Evolutionary conservation across 176 grass and related monocot species (phyloP).

Genomic region (Tillandsia fasciculata): DNA sequence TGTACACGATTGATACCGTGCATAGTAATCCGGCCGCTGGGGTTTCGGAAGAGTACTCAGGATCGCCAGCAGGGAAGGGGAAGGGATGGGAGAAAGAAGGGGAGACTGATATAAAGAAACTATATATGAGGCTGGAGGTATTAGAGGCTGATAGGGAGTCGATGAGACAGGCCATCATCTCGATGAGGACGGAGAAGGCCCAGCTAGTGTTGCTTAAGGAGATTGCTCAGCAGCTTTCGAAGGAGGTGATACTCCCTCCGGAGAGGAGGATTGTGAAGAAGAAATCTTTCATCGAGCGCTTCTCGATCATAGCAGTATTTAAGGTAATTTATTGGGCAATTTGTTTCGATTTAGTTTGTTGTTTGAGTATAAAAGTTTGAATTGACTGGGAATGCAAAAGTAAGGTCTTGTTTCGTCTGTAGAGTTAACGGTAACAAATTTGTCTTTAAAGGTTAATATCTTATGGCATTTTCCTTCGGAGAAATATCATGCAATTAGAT

Average conservation of each 20-base stretch:
- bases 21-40: conserved; percentile 26
- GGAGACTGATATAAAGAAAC: conserved; percentile 75
- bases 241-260: conserved; percentile 21
- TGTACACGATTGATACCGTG: conserved; percentile 79
- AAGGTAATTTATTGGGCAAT: conserved; percentile 29
- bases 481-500: too few relatives aligned
- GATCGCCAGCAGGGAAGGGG: conserved; percentile 27
- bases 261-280: conserved; percentile 15
- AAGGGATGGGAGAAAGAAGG: conserved; percentile 22
- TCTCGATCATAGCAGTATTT: conserved; percentile 1
- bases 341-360: background rate
- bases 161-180: conserved; percentile 75
- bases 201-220: conserved; percentile 77
- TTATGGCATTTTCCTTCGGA: background rate
- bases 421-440: too few relatives aligned
- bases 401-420: too few relatives aligned
- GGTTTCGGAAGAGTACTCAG: background rate
- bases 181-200: conserved; percentile 82
- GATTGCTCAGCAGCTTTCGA: conserved; percentile 83
- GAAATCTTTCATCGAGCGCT: conserved; percentile 8
- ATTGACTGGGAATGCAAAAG: too few relatives aligned
- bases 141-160: conserved; percentile 90
- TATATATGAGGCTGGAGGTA: conserved; percentile 70
- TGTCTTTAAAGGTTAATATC: background rate
- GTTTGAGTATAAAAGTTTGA: too few relatives aligned